phyloP scores from a whole-genome alignment of 176 grass and related monocot species.

The Avena eriantha region DNA sequence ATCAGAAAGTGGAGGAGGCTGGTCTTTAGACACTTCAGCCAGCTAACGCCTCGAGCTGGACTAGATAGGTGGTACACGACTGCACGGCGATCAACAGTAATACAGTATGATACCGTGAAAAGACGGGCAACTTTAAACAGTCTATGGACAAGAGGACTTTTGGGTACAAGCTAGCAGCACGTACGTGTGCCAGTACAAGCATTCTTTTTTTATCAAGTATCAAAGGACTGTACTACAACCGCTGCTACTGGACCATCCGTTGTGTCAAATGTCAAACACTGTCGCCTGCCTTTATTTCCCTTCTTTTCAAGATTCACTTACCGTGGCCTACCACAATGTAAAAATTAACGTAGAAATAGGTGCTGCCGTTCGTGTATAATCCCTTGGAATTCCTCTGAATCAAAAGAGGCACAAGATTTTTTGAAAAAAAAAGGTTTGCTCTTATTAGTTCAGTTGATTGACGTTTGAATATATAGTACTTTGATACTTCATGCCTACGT shows the following conservation, averaged over 20 bases:
- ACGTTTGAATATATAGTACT: background rate
- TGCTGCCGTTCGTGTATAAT: background rate
- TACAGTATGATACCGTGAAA: no score
- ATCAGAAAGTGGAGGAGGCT: no score
- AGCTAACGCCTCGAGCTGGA: no score
- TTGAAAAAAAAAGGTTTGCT: background rate
- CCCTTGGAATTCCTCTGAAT: background rate
- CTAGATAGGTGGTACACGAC: no score
- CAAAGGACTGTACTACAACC: background rate
- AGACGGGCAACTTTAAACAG: background rate
- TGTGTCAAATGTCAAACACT: conserved; percentile 15
- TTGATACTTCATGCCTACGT: no score
- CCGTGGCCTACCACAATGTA: background rate
- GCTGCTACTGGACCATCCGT: background rate
- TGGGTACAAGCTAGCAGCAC: background rate
- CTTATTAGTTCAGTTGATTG: background rate
- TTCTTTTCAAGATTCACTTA: background rate
- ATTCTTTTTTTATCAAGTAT: background rate
- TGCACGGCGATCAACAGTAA: no score
- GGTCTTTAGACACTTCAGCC: no score
- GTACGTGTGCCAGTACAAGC: background rate
- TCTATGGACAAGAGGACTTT: background rate
- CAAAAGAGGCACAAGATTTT: background rate
- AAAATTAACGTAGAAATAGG: no score
- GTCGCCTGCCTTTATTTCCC: background rate